phyloP scores from a whole-genome alignment of 2,329 filamentous ascomycete species.

The Cyphellophora attinorum region DNA sequence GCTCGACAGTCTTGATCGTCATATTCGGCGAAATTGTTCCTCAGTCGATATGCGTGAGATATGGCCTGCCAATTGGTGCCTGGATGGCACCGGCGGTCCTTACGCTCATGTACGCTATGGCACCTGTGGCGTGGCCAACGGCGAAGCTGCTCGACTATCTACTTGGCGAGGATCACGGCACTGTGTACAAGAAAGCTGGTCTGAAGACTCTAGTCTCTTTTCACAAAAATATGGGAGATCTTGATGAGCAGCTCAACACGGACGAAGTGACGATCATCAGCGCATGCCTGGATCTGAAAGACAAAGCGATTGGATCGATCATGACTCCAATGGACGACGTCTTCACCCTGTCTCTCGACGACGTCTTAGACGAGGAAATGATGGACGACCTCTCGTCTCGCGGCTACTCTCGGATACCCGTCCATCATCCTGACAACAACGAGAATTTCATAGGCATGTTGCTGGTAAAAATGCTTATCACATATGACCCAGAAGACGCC shows the following conservation, averaged over 20 bases:
- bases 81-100: conserved; percentile 86
- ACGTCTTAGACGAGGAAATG: conserved; percentile 80
- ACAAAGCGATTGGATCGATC: conserved; percentile 86
- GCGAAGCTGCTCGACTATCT: conserved; percentile 91
- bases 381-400: conserved; percentile 91
- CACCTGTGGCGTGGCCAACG: conserved; percentile 84
- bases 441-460: conserved; percentile 96
- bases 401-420: conserved; percentile 92
- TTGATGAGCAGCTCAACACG: conserved; percentile 79
- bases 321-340: conserved; percentile 99
- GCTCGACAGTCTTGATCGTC: conserved; percentile 89
- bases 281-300: conserved; percentile 89
- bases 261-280: conserved; percentile 99
- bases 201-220: conserved; percentile 92
- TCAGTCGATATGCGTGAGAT: conserved; percentile 92
- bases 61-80: conserved; percentile 87
- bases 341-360: conserved; percentile 93
- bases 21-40: conserved; percentile 97
- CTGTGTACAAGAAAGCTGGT: conserved; percentile 95
- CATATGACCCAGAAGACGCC: conserved; percentile 90
- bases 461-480: conserved; percentile 96
- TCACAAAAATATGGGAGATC: conserved; percentile 81
- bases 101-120: conserved; percentile 81
- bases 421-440: conserved; percentile 74
- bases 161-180: conserved; percentile 89